Evolutionary conservation across 2,329 filamentous ascomycete genomes (phyloP).

Genomic region (Trichoderma breve): DNA sequence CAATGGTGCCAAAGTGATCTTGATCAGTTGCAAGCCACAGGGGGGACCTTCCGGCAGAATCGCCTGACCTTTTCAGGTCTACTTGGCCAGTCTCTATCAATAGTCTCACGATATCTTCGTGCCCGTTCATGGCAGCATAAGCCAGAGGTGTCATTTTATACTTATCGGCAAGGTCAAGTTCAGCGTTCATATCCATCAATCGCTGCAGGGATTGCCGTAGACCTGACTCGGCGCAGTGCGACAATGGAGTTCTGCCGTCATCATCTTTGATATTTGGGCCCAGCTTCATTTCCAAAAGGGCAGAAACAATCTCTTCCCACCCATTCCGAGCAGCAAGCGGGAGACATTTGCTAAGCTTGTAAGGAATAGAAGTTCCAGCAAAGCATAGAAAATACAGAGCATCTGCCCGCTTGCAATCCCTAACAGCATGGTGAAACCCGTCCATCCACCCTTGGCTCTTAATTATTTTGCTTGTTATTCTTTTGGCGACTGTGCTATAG

Average conservation of each 20-base stretch:
- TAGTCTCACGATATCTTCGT: not conserved
- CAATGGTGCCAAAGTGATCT: not conserved
- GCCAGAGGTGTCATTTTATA: not conserved
- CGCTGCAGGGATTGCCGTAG: not conserved
- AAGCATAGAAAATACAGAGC: not conserved
- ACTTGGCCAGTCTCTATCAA: not conserved
- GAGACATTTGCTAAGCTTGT: not conserved
- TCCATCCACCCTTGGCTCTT: too few relatives aligned
- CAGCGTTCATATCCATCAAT: not conserved
- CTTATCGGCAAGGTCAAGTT: not conserved
- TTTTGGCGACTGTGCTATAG: too few relatives aligned
- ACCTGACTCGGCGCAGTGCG: not conserved
- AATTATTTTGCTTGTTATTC: too few relatives aligned
- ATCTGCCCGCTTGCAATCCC: too few relatives aligned
- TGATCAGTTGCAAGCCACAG: not conserved
- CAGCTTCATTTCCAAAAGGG: not conserved
- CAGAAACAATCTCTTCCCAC: not conserved
- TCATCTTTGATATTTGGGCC: not conserved
- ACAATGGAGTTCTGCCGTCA: not conserved
- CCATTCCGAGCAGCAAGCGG: not conserved
- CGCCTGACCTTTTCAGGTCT: too few relatives aligned
- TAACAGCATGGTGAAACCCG: too few relatives aligned
- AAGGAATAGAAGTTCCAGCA: not conserved
- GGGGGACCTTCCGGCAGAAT: fast-evolving
- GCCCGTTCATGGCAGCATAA: not conserved